Evolutionary conservation across 331 rosid genomes (phyloP), one percentile per base, ranked within the genome.

Genomic region (Malus hybrid): DNA sequence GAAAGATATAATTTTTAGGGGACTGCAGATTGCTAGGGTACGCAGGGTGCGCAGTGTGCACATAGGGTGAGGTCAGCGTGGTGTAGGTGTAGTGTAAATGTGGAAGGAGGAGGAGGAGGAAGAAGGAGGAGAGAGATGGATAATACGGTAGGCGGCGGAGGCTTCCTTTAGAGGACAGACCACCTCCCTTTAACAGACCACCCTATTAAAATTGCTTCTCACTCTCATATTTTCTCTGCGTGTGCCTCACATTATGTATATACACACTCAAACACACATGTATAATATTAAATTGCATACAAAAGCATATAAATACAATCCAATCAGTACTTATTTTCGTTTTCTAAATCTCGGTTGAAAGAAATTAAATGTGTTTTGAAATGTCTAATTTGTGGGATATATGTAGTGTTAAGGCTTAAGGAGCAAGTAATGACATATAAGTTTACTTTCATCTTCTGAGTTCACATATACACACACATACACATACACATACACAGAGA

Each of bases 121-220:
- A 13, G 77, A 44, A 59, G 31, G 63, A 31, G 68, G 9, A 44
- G 20, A 39, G 56, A 73, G 32, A 22, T 32, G 62, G 27, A 59
- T n/a, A 74, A 77, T 78, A 78, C 83, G 85, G 88, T 83, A 82
- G 84, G 88, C 87, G 89, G 89, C 91, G 89, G 89, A 87, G 87
- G 73, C 57, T 18, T 20, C 3, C n/a, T 59, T 34, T 46, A 16
- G 65, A 75, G 90, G 89, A 87, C 93, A 89, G 89, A 87, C 93
- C 89, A 87, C 88, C 77, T 84, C 69, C 88, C 79, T 87, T 80
- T 74, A 78, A 63, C 65, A 56, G 59, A 73, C 83, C 64, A 69
- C 65, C 68, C 69, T 44, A 77, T 77, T 84, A 71, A 86, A 73
- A 71, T 39, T 28, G 39, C 39, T 14, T 4, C 54, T 71, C 84